Base-by-base conservation (phyloP, 2,329 filamentous ascomycete genomes). In the Juglanconis oblonga region DNA sequence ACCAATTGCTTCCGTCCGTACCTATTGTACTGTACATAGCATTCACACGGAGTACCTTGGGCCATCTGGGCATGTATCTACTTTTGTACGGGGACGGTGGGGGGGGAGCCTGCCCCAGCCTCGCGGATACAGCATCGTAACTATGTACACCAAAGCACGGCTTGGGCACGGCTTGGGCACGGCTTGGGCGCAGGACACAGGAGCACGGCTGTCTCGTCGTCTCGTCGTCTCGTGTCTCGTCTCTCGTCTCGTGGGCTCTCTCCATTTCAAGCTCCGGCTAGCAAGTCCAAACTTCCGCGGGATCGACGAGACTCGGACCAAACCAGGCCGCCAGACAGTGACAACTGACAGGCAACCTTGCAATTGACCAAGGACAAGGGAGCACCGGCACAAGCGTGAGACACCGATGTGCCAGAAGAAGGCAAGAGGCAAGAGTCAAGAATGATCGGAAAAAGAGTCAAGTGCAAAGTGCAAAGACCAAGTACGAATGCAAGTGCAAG, bases 401-500 rank as follows among this genome's bases (percentile, higher is more conserved):
- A 54, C 52, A 53, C n/a, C 13, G 36, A 42, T 31, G 14, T 42
- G 45, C 45, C 54, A 49, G 47, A 50, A 33, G 47, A 32, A 48
- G 32, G 13, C 33, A 55, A 17, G 31, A 38, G 13, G 44, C 9
- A 17, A 57, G 57, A 54, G 57, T 60, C 49, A 57, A 52, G 51
- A 9, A 55, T 14, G 3, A 35, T 13, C 31, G 24, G 24, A 49
- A 53, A 24, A 54, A 58, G 44, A 58, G 47, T 45, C 47, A 57
- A 57, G 47, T 38, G 36, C 35, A n/a, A 49, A 24, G n/a, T 33
- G 32, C 53, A 51, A 24, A 24, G 17, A 24, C 17, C 17, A 49
- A 24, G n/a, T 33, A n/a, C 53, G 45, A 42, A n/a, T 42, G 48
- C 49, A 48, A 38, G 52, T 59, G 63, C 63, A 24, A 24, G 17